Evolutionary conservation across 1,139 yeast genomes (phyloP).

Genomic region (Geotrichum histeridarum): DNA sequence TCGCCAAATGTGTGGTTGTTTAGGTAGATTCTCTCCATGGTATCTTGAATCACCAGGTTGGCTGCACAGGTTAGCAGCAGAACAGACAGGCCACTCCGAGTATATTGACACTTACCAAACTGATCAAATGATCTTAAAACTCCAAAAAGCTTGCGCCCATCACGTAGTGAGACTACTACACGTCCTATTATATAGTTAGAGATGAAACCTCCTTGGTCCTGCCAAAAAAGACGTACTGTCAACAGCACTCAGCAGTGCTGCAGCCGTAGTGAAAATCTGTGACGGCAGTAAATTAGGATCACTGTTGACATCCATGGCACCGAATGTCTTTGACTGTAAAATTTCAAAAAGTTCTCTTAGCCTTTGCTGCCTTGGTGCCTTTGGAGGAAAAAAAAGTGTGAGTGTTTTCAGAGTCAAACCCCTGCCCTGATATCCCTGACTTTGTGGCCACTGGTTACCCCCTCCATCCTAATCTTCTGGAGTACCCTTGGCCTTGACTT

Average conservation of each 20-base stretch:
- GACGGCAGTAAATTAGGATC: constrained; percentile 34
- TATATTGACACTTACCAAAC: constrained; percentile 43
- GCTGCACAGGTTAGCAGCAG: constrained; percentile 38
- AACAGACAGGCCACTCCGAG: not conserved
- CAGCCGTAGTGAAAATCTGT: constrained; percentile 93
- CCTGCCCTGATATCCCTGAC: constrained; percentile 1
- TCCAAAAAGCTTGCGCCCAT: constrained; percentile 85
- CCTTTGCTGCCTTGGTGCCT: not conserved
- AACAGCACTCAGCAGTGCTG: constrained; percentile 89
- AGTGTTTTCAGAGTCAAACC: not conserved
- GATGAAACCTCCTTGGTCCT: not conserved
- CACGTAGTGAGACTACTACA: constrained; percentile 80
- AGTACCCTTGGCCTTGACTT: not conserved
- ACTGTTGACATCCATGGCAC: constrained; percentile 8
- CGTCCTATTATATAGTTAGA: constrained; percentile 39
- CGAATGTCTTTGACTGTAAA: not conserved
- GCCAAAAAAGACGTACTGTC: constrained; percentile 54
- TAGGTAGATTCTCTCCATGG: constrained; percentile 78
- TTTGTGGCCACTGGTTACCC: constrained; percentile 7
- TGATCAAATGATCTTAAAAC: constrained; percentile 93
- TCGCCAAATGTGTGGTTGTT: constrained; percentile 62
- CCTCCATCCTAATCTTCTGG: not conserved
- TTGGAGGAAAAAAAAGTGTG: not conserved
- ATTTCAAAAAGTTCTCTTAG: not conserved
- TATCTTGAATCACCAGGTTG: constrained; percentile 85